These are phyloP conservation scores for Phytophthora nicotianae DNA, from an alignment of 352 stramenopile species.

Conservation along the genomic window DNA sequence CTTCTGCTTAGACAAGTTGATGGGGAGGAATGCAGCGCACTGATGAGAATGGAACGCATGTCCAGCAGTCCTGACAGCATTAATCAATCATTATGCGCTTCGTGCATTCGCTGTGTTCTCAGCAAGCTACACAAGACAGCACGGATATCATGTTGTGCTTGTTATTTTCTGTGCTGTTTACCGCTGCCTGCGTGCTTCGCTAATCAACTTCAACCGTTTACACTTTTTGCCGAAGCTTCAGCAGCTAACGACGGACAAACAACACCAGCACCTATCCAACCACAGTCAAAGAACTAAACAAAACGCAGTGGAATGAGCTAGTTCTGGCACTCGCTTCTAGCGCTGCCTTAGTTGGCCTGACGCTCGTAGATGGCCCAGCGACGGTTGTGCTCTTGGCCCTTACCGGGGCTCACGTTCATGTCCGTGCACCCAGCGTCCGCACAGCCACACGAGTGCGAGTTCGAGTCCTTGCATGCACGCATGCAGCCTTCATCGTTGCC, in stretches of 20 bases:
- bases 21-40: constrained; percentile 16
- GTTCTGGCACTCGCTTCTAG: not conserved
- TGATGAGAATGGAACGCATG: constrained; percentile 14
- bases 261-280: constrained; percentile 33
- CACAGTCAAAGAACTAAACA: constrained; percentile 30
- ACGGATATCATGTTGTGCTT: constrained; percentile 18
- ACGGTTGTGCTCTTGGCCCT: constrained; percentile 89
- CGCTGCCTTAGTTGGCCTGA: constrained; percentile 29
- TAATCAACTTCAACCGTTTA: constrained; percentile 31
- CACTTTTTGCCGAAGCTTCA: constrained; percentile 22
- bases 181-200: constrained; percentile 18
- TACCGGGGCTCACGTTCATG: constrained; percentile 60
- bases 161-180: constrained; percentile 31
- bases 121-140: constrained; percentile 9
- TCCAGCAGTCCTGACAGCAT: constrained; percentile 21
- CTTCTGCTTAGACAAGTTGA: constrained; percentile 51
- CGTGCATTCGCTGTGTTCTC: not conserved
- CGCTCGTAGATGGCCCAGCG: constrained; percentile 91
- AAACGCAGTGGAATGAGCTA: constrained; percentile 20
- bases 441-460: constrained; percentile 84
- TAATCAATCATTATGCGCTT: constrained; percentile 26
- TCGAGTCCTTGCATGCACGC: constrained; percentile 78
- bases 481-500: constrained; percentile 84
- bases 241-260: constrained; percentile 16
- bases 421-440: constrained; percentile 81